Conservation (phyloP, 352 stramenopile genomes). For the Lagenidium giganteum region DNA sequence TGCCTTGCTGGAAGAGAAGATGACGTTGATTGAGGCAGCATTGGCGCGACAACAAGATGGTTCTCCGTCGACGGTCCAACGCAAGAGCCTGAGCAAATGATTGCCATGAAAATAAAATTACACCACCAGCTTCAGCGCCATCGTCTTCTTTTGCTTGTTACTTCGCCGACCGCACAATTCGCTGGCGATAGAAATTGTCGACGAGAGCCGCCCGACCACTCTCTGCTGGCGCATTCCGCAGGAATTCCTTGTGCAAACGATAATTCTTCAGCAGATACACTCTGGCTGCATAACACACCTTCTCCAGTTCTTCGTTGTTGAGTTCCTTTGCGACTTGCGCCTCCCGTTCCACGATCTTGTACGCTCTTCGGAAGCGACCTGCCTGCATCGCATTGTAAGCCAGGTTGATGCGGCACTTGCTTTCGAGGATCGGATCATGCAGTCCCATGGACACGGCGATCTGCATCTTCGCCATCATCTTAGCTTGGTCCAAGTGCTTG, state of each 20-base stretch:
- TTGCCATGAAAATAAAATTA: too few species aligned
- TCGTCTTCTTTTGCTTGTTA: too few species aligned
- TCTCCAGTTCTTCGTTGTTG: conserved; percentile 45
- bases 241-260: conserved; percentile 47
- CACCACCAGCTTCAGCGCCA: too few species aligned
- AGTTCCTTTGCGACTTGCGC: conserved; percentile 35
- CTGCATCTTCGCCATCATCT: conserved; percentile 70
- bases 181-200: conserved; percentile 81
- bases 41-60: too few species aligned
- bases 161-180: conserved; percentile 56
- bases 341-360: conserved; percentile 45
- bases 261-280: conserved; percentile 72
- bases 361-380: conserved; percentile 54
- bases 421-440: conserved; percentile 67
- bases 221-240: conserved; percentile 19
- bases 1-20: conserved; percentile 23
- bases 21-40: conserved; percentile 23
- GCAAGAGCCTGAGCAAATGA: too few species aligned
- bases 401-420: conserved; percentile 79
- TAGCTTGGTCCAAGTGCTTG: conserved; percentile 62
- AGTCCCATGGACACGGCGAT: conserved; percentile 73
- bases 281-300: conserved; percentile 50
- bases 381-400: conserved; percentile 75
- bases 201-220: conserved; percentile 24
- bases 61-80: too few species aligned